Percentiles rank a stretch among this genome's conserved stretches.
phyloP scores from a whole-genome alignment of 2,329 filamentous ascomycete genomes.

The Talaromyces albobiverticillius region DNA sequence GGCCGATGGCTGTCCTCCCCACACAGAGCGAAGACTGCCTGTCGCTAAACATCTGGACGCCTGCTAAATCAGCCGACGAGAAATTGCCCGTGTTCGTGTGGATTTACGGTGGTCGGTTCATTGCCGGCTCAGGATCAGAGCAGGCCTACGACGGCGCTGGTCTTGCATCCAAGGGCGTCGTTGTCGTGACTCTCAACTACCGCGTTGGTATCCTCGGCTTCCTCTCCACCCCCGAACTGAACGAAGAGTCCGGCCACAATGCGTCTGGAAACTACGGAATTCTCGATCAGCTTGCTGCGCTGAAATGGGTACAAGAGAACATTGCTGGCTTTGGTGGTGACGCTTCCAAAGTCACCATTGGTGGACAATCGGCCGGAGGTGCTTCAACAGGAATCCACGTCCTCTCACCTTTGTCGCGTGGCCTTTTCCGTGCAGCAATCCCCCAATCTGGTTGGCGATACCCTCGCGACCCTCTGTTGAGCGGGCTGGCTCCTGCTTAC shows the following conservation, averaged over 20 bases:
- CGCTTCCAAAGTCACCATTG: slow-evolving; percentile 23
- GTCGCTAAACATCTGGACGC: slow-evolving; percentile 33
- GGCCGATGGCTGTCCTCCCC: background rate
- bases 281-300: background rate
- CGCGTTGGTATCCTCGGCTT: slow-evolving; percentile 20
- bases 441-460: background rate
- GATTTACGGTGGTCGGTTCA: slow-evolving; percentile 22
- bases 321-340: background rate
- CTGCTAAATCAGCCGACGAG: slow-evolving; percentile 22
- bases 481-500: background rate
- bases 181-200: slow-evolving; percentile 23
- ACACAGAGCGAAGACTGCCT: slow-evolving; percentile 31
- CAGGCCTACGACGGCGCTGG: slow-evolving; percentile 18
- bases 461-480: background rate
- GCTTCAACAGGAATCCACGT: slow-evolving; percentile 17
- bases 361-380: slow-evolving; percentile 20
- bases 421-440: background rate
- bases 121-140: slow-evolving; percentile 14
- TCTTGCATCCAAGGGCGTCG: slow-evolving; percentile 18
- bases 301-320: background rate
- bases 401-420: slow-evolving; percentile 8
- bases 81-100: slow-evolving; percentile 25
- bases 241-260: slow-evolving; percentile 12
- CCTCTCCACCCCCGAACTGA: slow-evolving; percentile 19
- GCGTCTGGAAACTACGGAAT: slow-evolving; percentile 1